Conservation (phyloP, 2,329 filamentous ascomycete genomes). For the Byssothecium circinans region DNA sequence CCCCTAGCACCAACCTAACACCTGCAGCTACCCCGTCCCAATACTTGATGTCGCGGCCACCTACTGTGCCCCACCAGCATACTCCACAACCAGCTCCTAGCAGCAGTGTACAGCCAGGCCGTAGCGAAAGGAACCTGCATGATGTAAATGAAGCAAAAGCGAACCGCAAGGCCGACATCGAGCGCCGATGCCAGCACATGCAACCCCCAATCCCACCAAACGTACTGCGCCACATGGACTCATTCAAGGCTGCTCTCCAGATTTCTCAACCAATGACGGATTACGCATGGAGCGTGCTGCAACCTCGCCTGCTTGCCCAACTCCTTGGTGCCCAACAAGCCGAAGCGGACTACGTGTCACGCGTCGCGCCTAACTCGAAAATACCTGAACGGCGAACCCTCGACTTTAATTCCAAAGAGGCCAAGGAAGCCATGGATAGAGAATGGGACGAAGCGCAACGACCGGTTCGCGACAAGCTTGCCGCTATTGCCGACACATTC, state of each 20-base stretch:
- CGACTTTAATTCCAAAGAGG: constrained; percentile 53
- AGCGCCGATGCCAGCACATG: constrained; percentile 67
- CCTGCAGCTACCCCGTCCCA: constrained; percentile 31
- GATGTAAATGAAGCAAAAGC: constrained; percentile 67
- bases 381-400: constrained; percentile 51
- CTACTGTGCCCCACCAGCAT: constrained; percentile 38
- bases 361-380: constrained; percentile 49
- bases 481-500: constrained; percentile 68
- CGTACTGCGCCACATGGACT: constrained; percentile 69
- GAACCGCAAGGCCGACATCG: constrained; percentile 68
- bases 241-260: constrained; percentile 73
- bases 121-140: constrained; percentile 58
- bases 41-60: constrained; percentile 34
- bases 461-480: constrained; percentile 66
- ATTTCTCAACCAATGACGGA: constrained; percentile 70
- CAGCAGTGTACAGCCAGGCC: constrained; percentile 28
- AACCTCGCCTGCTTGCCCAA: constrained; percentile 68
- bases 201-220: constrained; percentile 65
- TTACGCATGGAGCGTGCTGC: constrained; percentile 68
- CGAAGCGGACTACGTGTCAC: constrained; percentile 55
- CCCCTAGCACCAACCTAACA: constrained; percentile 26
- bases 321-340: constrained; percentile 63
- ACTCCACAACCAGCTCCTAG: constrained; percentile 32
- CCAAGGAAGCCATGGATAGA: constrained; percentile 64
- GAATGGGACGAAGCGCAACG: constrained; percentile 73